Percentiles rank a stretch among this genome's conserved stretches.
These are phyloP conservation scores for Omphalea diandra DNA, from an alignment of 441 rosid genomes.

Conservation along the genomic window DNA sequence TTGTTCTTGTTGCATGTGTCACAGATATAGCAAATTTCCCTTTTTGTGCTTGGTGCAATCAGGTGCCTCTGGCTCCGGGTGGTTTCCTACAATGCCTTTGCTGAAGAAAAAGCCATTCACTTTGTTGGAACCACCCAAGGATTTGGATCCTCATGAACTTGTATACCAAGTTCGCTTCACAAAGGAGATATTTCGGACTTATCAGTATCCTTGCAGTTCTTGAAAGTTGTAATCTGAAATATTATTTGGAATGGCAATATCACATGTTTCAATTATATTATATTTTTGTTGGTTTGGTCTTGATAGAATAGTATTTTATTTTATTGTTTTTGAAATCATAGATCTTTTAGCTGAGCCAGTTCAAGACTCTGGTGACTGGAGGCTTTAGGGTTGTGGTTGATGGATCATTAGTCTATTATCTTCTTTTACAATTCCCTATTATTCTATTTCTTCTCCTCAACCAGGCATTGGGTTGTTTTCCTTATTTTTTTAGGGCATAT, in stretches of 20 bases:
- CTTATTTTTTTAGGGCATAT: conserved; percentile 65
- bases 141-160: conserved; percentile 69
- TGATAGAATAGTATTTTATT: too few relatives aligned
- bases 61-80: background rate
- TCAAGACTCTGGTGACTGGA: background rate
- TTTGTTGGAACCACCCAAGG: conserved; percentile 57
- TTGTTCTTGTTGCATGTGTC: background rate
- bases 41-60: background rate
- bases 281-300: background rate
- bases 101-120: conserved; percentile 70
- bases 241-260: background rate
- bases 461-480: conserved; percentile 29
- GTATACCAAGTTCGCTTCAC: conserved; percentile 97
- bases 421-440: background rate
- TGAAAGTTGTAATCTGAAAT: conserved; percentile 1
- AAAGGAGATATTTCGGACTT: conserved; percentile 81
- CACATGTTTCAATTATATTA: background rate
- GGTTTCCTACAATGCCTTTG: conserved; percentile 65
- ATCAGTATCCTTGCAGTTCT: conserved; percentile 71
- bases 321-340: too few relatives aligned
- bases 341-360: background rate
- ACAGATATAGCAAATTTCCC: background rate
- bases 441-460: background rate
- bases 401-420: background rate
- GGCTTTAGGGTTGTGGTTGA: background rate